Evolutionary conservation across 768 basidiomycete genomes (phyloP).

Genomic region (Rhizopogon vulgaris): DNA sequence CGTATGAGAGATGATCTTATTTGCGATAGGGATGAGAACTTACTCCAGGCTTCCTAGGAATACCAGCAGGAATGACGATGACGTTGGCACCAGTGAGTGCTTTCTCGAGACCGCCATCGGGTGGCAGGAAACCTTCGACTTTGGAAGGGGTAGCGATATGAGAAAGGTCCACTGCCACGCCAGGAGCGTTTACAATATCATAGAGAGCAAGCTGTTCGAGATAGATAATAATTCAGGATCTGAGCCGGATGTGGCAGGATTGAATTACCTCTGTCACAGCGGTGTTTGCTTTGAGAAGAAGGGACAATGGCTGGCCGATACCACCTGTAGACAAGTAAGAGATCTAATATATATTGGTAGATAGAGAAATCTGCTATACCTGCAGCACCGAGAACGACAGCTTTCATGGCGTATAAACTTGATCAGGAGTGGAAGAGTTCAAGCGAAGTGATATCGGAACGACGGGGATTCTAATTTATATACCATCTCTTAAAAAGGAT

Average conservation of each 20-base stretch:
- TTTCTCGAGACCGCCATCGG: slow-evolving; percentile 78
- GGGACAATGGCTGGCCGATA: slow-evolving; percentile 93
- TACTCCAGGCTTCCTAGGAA: slow-evolving; percentile 92
- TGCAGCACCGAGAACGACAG: slow-evolving; percentile 94
- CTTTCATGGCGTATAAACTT: slow-evolving; percentile 43
- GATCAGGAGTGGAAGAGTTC: slow-evolving; percentile 1
- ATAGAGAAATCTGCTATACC: slow-evolving; percentile 38
- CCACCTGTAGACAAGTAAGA: slow-evolving; percentile 51
- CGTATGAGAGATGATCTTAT: neutral
- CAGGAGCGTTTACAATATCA: slow-evolving; percentile 98
- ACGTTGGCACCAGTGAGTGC: slow-evolving; percentile 80
- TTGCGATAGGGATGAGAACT: slow-evolving; percentile 24
- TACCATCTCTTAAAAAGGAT: neutral
- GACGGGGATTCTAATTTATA: neutral
- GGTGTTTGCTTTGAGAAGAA: slow-evolving; percentile 84
- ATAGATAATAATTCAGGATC: slow-evolving; percentile 2
- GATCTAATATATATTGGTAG: slow-evolving; percentile 1
- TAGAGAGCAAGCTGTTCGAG: slow-evolving; percentile 67
- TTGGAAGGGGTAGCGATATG: slow-evolving; percentile 89
- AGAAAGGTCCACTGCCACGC: slow-evolving; percentile 91
- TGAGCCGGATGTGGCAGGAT: slow-evolving; percentile 1
- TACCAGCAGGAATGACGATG: slow-evolving; percentile 93
- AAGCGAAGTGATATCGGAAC: neutral
- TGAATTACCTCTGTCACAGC: slow-evolving; percentile 63
- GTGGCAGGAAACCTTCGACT: slow-evolving; percentile 73